Evolutionary conservation across 2,329 filamentous ascomycete genomes (phyloP).

Genomic region (Cadophora luteo-olivacea): DNA sequence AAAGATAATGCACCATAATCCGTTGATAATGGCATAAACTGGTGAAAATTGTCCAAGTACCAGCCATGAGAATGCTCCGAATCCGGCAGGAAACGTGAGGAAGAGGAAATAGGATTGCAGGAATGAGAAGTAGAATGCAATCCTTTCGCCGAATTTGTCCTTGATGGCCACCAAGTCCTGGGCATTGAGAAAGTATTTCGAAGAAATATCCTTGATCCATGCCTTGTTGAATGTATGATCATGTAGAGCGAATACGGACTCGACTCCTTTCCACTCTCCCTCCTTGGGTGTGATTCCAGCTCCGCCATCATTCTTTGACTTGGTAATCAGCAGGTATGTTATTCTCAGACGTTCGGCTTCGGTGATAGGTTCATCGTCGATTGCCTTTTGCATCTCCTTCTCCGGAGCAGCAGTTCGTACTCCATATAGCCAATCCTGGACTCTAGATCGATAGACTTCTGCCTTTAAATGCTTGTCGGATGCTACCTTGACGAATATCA

Average conservation of each 20-base stretch:
- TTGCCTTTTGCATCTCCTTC: slow-evolving; percentile 71
- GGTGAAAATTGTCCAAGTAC: slow-evolving; percentile 86
- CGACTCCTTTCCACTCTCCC: slow-evolving; percentile 75
- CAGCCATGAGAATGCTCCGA: slow-evolving; percentile 80
- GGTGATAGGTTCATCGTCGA: slow-evolving; percentile 77
- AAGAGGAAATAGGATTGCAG: slow-evolving; percentile 90
- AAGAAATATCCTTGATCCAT: slow-evolving; percentile 78
- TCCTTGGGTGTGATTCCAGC: slow-evolving; percentile 75
- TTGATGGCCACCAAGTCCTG: slow-evolving; percentile 76
- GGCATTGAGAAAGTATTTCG: slow-evolving; percentile 70
- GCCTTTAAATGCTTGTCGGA: slow-evolving; percentile 76
- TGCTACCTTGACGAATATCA: slow-evolving; percentile 83
- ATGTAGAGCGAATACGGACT: slow-evolving; percentile 80
- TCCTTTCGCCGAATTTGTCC: slow-evolving; percentile 79
- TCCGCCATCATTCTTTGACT: slow-evolving; percentile 75
- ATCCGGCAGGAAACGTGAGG: slow-evolving; percentile 78
- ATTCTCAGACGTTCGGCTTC: slow-evolving; percentile 89
- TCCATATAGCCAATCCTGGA: slow-evolving; percentile 93
- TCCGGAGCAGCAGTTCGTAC: slow-evolving; percentile 79
- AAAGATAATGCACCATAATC: slow-evolving; percentile 87
- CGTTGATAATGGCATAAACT: slow-evolving; percentile 78
- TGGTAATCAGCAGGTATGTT: slow-evolving; percentile 84
- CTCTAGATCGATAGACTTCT: slow-evolving; percentile 84
- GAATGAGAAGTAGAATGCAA: slow-evolving; percentile 96
- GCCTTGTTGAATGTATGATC: slow-evolving; percentile 76